Evolutionary conservation across 2,329 filamentous ascomycete genomes (phyloP).

Genomic region (Lecanoromycetidae sp.): DNA sequence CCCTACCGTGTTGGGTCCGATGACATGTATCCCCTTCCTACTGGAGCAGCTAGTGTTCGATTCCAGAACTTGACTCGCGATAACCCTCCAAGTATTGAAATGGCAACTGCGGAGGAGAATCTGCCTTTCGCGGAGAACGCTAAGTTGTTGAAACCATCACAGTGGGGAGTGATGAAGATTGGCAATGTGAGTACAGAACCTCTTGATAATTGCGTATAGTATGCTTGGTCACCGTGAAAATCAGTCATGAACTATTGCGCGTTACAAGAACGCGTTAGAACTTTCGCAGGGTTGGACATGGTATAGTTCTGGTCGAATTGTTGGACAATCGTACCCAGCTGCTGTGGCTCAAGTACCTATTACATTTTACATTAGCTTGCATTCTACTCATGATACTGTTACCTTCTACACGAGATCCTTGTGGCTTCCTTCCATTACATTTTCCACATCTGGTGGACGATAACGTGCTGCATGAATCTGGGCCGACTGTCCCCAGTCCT

Average conservation of each 20-base stretch:
- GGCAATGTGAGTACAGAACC: slow-evolving; percentile 22
- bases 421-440: background rate
- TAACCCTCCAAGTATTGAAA: slow-evolving; percentile 6
- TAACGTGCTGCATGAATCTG: too few relatives aligned
- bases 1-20: slow-evolving; percentile 16
- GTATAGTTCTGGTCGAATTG: background rate
- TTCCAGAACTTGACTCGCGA: slow-evolving; percentile 14
- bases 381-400: background rate
- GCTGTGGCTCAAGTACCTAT: background rate
- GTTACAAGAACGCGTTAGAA: background rate
- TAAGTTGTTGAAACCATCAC: slow-evolving; percentile 15
- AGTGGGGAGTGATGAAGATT: slow-evolving; percentile 26
- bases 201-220: too few relatives aligned
- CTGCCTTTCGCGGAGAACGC: slow-evolving; percentile 21
- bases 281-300: background rate
- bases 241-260: background rate
- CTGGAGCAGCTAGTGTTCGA: slow-evolving; percentile 12
- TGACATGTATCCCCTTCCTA: slow-evolving; percentile 12
- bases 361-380: background rate
- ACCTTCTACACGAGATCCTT: background rate
- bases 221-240: background rate
- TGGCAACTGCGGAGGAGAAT: slow-evolving; percentile 2
- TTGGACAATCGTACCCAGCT: background rate
- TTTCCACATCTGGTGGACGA: background rate
- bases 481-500: too few relatives aligned